A percentile compares a stretch with the other conserved stretches of the same genome.
Conservation (phyloP, 495 filamentous ascomycete genomes). For the Antarctomyces pellizariae region DNA sequence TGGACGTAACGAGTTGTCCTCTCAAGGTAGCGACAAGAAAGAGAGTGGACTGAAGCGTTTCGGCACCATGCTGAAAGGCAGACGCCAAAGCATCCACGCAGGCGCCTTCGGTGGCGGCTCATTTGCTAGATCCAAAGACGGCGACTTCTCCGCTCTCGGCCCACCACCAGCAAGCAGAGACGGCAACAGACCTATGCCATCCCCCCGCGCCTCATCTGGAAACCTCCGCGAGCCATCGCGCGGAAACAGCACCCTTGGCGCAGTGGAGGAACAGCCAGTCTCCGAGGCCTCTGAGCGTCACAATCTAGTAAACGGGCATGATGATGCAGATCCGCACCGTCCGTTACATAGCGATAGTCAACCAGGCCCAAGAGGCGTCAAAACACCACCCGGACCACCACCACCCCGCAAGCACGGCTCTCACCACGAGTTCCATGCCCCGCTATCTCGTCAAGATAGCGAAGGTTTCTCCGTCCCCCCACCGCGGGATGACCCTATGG, state of each 20-base stretch:
- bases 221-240: slow-evolving; percentile 27
- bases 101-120: too few relatives aligned
- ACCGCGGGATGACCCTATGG: slow-evolving; percentile 52
- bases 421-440: slow-evolving; percentile 18
- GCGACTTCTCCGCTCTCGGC: slow-evolving; percentile 27
- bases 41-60: slow-evolving; percentile 36
- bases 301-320: too few relatives aligned
- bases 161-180: slow-evolving; percentile 25
- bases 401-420: too few relatives aligned
- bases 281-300: too few relatives aligned
- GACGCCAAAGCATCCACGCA: slow-evolving; percentile 32
- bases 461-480: slow-evolving; percentile 52
- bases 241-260: too few relatives aligned
- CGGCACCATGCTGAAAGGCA: slow-evolving; percentile 56
- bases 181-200: slow-evolving; percentile 19
- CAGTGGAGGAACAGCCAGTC: too few relatives aligned
- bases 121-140: slow-evolving; percentile 22
- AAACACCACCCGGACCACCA: slow-evolving; percentile 22
- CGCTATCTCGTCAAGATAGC: slow-evolving; percentile 21
- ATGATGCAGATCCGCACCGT: slow-evolving; percentile 10
- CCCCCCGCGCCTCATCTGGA: slow-evolving; percentile 27
- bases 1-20: slow-evolving; percentile 17
- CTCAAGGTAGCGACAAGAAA: slow-evolving; percentile 15
- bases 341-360: too few relatives aligned
- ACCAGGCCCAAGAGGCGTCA: slow-evolving; percentile 13